These are phyloP conservation scores for Fusarium sp. DNA, from an alignment of 2,329 filamentous ascomycete species.

Conservation along the genomic window DNA sequence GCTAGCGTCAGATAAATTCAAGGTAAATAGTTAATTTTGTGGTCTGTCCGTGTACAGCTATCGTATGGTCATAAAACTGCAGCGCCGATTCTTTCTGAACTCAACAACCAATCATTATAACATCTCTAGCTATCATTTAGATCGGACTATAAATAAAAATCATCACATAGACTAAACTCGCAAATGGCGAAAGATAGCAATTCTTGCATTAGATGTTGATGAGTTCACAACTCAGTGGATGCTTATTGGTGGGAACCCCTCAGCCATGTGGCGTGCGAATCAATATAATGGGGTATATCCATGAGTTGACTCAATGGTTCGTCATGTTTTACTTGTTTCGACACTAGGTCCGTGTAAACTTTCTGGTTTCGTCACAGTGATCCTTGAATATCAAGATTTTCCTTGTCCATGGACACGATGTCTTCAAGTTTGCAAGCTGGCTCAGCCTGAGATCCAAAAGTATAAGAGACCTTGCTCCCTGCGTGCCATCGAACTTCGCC, in stretches of 20 bases:
- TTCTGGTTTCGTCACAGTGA: background rate
- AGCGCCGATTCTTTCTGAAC: too few relatives aligned
- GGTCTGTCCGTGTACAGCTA: too few relatives aligned
- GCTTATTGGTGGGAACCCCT: constrained; percentile 26
- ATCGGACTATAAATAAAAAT: background rate
- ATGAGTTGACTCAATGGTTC: background rate
- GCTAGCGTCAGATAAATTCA: accelerated
- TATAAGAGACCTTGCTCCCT: background rate
- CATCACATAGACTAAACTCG: background rate
- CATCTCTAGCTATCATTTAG: background rate
- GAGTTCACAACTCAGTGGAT: background rate
- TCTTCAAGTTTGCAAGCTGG: background rate
- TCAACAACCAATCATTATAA: too few relatives aligned
- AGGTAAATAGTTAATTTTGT: too few relatives aligned
- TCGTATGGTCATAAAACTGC: too few relatives aligned
- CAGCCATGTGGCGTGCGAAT: background rate
- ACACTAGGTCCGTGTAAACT: background rate
- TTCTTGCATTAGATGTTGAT: background rate
- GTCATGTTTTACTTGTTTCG: background rate
- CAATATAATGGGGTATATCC: background rate
- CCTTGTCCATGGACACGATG: background rate
- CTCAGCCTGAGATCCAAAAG: background rate
- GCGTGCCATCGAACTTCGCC: background rate
- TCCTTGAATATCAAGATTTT: background rate
- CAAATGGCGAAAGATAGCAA: background rate